Percentiles rank a stretch among this genome's conserved stretches.
Evolutionary conservation across 108 stramenopile genomes (phyloP).

Genomic region (Stephanodiscus minutulus): DNA sequence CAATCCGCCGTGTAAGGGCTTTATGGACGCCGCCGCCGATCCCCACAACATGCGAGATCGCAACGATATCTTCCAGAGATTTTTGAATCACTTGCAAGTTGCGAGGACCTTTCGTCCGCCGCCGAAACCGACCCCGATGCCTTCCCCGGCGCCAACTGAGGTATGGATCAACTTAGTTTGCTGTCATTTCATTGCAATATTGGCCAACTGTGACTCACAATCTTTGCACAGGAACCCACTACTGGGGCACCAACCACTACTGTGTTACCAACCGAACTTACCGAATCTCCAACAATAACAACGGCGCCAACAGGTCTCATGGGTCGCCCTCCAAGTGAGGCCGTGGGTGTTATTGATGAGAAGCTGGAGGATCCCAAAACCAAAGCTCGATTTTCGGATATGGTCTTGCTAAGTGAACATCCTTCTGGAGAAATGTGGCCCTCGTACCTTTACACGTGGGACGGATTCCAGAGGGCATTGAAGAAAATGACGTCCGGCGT

Average conservation of each 20-base stretch:
- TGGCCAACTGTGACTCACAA: background rate
- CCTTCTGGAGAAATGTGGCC: constrained; percentile 31
- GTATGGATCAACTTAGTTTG: background rate
- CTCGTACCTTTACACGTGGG: constrained; percentile 42
- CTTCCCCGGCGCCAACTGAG: constrained; percentile 26
- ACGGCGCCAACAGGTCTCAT: constrained; percentile 23
- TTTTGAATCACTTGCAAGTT: constrained; percentile 36
- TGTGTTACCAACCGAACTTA: constrained; percentile 11
- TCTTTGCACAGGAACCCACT: constrained; percentile 15
- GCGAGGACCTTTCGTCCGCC: constrained; percentile 28
- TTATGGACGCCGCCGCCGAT: constrained; percentile 14
- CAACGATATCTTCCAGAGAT: constrained; percentile 40
- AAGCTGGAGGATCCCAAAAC: constrained; percentile 4
- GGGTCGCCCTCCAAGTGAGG: constrained; percentile 21
- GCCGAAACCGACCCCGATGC: constrained; percentile 32
- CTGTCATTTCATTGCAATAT: background rate
- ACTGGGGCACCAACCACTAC: constrained; percentile 12
- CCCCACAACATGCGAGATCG: constrained; percentile 40
- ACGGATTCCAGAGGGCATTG: constrained; percentile 26
- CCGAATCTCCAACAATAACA: constrained; percentile 22
- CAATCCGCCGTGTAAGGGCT: constrained; percentile 38
- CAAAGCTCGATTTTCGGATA: constrained; percentile 15
- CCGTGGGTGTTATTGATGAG: constrained; percentile 15
- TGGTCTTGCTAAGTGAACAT: constrained; percentile 28
- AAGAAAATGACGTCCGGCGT: constrained; percentile 38